Evolutionary conservation across 2,329 filamentous ascomycete genomes (phyloP), one percentile per base, ranked within the genome.

Genomic region (Paraphoma chrysanthemicola): DNA sequence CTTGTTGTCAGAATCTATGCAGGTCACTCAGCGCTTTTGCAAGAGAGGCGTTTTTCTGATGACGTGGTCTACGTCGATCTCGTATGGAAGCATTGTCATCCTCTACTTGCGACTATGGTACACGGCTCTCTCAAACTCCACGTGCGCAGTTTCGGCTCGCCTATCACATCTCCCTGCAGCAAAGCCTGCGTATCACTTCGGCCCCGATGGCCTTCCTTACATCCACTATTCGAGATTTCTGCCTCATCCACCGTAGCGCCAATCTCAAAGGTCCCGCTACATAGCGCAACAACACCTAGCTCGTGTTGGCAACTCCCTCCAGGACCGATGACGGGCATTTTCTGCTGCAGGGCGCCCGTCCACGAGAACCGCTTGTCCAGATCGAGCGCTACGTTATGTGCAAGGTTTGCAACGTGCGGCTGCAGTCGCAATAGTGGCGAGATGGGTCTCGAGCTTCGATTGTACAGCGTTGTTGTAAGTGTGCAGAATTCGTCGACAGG

Each of bases 161-260:
- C 70, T 10, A 77, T 14, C 1, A 76, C 53, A 29, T 63, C 67
- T 3, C 67, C 65, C 48, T 74, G 69, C 48, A 73, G 42, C 48
- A 74, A 38, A 23, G 51, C 60, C 31, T 62, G 63, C 38, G 71
- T 72, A 38, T 66, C 67, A 42, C 69, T 71, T 18, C 70, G 64
- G 23, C 39, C 17, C 33, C 64, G 64, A 11, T 48, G 64, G 7
- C 62, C 69, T 5, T 66, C 54, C 8, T 62, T 54, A 6, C 63
- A 57, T 14, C 53, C 42, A 9, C 60, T 62, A 8, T 54, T 51
- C 6, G 64, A 64, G 7, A 91, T 70, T 57, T 83, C 83, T 3
- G 90, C 86, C 80, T 97, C 93, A 77, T 97, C 93, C 0, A 97
- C 87, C 11, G 86, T 89, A 5, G 89, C 92, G 23, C 86, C 86